Base-by-base conservation (phyloP, 768 basidiomycete species). In the Arthromyces matolae region DNA sequence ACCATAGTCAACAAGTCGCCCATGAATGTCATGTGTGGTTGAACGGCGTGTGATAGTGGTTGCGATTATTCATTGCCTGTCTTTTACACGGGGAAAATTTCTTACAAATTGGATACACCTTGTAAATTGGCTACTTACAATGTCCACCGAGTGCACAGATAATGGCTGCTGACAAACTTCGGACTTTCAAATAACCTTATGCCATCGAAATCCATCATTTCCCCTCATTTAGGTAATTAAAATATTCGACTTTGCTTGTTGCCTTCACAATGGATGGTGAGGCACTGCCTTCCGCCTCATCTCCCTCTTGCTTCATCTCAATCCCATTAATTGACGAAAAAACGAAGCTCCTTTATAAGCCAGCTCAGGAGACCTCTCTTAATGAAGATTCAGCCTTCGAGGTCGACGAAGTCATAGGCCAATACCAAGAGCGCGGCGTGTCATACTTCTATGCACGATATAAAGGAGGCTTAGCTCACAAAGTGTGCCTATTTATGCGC, bases 361-460 rank as follows among this genome's bases (percentile, higher is more conserved):
- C 61, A 10, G 45, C 61, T 3, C 59, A 64, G 10, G 64, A 66
- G 31, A 62, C 59, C 37, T 66, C 68, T 36, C 63, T 73, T 23
- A 64, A 55, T 38, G 43, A 57, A 5, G 63, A 69, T 31, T 47
- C 64, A 2, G 63, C 71, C 53, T 57, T 14, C 50, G n/a, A n/a
- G n/a, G n/a, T 71, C 7, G 65, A 69, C 50, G 71, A 78, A 51
- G 69, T 89, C 22, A 73, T 87, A 49, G 84, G 84, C 6, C 81
- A 86, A 59, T 73, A 76, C 50, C 43, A 54, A 9, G 64, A 73
- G 4, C 64, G 58, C 6, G 57, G 54, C 18, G 59, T 62, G n/a
- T 59, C 69, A 14, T 84, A 73, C 57, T 87, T 81, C 60, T 89
- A 76, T 64, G 86, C 80, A 34, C 74, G 78, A 28, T 77, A 74